A percentile compares a stretch with the other conserved stretches of the same genome.
Evolutionary conservation across 2,329 filamentous ascomycete genomes (phyloP).

Genomic region (Fusarium chaquense): DNA sequence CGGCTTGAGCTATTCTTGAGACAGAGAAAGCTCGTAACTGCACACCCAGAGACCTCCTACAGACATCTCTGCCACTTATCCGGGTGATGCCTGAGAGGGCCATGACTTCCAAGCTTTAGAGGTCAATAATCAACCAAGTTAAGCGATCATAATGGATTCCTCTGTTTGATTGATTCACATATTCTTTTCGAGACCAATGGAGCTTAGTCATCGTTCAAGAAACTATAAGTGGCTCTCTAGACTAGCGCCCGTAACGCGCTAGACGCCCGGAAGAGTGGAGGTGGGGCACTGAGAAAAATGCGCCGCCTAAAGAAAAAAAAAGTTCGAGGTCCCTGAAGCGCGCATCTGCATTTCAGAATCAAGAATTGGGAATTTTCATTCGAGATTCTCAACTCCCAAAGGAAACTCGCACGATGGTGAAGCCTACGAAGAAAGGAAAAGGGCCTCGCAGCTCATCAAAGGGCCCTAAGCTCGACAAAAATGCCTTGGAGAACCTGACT

Average conservation of each 20-base stretch:
- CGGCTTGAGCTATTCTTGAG: constrained; percentile 51
- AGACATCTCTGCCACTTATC: constrained; percentile 19
- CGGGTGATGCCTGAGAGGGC: constrained; percentile 24
- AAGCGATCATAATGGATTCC: constrained; percentile 3
- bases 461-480: constrained; percentile 58
- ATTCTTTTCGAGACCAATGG: constrained; percentile 5
- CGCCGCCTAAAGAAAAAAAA: constrained; percentile 40
- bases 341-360: constrained; percentile 22
- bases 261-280: constrained; percentile 36
- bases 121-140: background rate
- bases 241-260: constrained; percentile 36
- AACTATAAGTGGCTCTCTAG: background rate
- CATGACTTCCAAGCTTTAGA: constrained; percentile 27
- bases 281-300: constrained; percentile 38
- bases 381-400: constrained; percentile 29
- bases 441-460: constrained; percentile 43
- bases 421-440: constrained; percentile 55
- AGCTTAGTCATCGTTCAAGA: constrained; percentile 16
- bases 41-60: constrained; percentile 11
- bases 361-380: constrained; percentile 37
- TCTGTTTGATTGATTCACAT: constrained; percentile 11
- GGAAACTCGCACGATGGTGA: constrained; percentile 48
- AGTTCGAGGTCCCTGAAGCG: constrained; percentile 32
- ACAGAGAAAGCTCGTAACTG: constrained; percentile 43
- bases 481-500: constrained; percentile 65